These are phyloP conservation scores for Chalciporus pseudorubinellus DNA, from an alignment of 768 basidiomycete genomes.

Conservation along the genomic window DNA sequence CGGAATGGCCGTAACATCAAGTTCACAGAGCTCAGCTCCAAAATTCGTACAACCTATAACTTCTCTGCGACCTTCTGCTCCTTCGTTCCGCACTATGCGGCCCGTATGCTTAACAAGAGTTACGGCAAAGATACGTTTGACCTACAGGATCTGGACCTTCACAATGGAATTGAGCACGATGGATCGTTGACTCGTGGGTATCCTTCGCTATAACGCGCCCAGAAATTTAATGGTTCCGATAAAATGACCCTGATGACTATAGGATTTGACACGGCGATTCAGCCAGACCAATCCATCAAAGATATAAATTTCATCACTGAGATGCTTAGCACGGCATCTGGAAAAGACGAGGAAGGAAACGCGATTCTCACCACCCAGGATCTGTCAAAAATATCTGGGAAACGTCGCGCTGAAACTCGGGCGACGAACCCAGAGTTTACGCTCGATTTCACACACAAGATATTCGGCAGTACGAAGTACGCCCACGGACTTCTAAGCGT, in stretches of 20 bases:
- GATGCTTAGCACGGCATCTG: slow-evolving; percentile 56
- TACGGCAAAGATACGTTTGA: slow-evolving; percentile 61
- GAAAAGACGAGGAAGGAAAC: slow-evolving; percentile 49
- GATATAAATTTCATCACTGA: slow-evolving; percentile 52
- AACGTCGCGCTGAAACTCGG: slow-evolving; percentile 58
- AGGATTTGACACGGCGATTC: slow-evolving; percentile 53
- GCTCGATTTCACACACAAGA: slow-evolving; percentile 47
- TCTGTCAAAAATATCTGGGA: slow-evolving; percentile 53
- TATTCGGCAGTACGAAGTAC: slow-evolving; percentile 69
- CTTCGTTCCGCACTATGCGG: slow-evolving; percentile 60
- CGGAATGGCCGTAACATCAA: slow-evolving; percentile 67
- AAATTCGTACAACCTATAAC: slow-evolving; percentile 61
- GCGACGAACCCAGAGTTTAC: slow-evolving; percentile 56
- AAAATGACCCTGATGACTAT: neutral
- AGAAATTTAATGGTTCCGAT: neutral
- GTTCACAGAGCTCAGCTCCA: slow-evolving; percentile 44
- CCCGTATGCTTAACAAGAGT: slow-evolving; percentile 51
- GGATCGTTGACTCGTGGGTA: slow-evolving; percentile 30
- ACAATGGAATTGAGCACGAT: slow-evolving; percentile 54
- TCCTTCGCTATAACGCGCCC: neutral
- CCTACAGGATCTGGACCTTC: slow-evolving; percentile 63
- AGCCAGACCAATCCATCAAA: slow-evolving; percentile 52
- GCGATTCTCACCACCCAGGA: slow-evolving; percentile 54
- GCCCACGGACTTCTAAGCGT: too few relatives aligned
- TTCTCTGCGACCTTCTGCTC: slow-evolving; percentile 65